Base-by-base conservation (phyloP, 306 rosid genomes). In the Lathyrus oleraceus region DNA sequence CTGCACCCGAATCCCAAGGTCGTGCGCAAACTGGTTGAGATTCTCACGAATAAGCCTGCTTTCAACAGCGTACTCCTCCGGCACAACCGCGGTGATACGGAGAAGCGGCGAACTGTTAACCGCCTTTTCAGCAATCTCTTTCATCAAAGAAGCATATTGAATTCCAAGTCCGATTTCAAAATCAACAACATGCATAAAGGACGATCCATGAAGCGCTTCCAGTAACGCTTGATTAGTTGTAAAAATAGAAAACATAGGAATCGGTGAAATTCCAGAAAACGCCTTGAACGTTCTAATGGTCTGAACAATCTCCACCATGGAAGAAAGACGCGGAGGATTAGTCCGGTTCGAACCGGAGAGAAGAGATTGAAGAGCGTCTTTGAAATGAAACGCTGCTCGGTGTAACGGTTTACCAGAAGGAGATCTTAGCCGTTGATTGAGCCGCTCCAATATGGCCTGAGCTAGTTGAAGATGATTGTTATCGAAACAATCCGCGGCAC, bases 71-170 rank as follows among this genome's bases (percentile, higher is more conserved):
- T 79, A 87, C 65, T 88, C 96, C 38, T 90, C 94, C 0, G 90
- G 86, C 38, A 93, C 96, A 12, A 93, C 36, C 10, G 94, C 98
- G 0, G 93, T 88, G 81, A 93, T 81, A 4, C 94, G 83, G 4
- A 93, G 84, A 2, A 88, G 61, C 6, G 89, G 90, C 0, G 79
- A 57, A 71, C 32, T 65, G 7, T 39, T 52, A 1, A 23, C 78
- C 1, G 84, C 77, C 21, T 82, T 93, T 42, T 90, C 97, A 0
- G 93, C 80, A 0, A 90, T 85, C 76, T 90, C 98, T 14, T 85
- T 93, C 96, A 93, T 87, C 8, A 93, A 80, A 8, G 97, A 90
- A 8, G 98, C 94, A 71, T 93, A 88, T 20, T 93, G 96, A 12
- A 90, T 87, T 0, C 97, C 97, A 28, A 93, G 77, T 0, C 96